These are phyloP conservation scores for Dactylella cylindrospora DNA, from an alignment of 2,329 filamentous ascomycete genomes.

Conservation along the genomic window DNA sequence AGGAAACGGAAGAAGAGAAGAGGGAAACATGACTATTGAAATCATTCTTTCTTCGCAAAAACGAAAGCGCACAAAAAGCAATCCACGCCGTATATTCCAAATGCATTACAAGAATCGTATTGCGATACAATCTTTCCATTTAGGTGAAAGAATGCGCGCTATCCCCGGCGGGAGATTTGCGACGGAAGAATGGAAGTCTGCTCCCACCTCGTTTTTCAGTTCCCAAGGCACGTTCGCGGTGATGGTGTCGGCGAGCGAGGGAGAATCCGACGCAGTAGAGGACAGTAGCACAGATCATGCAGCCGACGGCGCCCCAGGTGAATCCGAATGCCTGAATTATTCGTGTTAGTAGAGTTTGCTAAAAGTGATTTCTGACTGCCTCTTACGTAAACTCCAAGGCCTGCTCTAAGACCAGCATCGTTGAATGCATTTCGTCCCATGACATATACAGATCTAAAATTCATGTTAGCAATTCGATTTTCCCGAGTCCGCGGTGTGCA, in stretches of 20 bases:
- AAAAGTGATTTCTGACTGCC: not conserved
- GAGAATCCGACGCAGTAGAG: slow-evolving; percentile 64
- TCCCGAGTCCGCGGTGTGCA: not conserved
- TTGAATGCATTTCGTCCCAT: slow-evolving; percentile 68
- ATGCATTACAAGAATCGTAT: too few relatives aligned
- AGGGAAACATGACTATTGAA: too few relatives aligned
- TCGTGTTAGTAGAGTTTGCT: slow-evolving; percentile 3
- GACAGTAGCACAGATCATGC: slow-evolving; percentile 66
- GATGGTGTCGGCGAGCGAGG: slow-evolving; percentile 53
- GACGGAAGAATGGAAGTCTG: slow-evolving; percentile 33
- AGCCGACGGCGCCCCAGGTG: slow-evolving; percentile 70
- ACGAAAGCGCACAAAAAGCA: too few relatives aligned
- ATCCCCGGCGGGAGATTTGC: slow-evolving; percentile 24
- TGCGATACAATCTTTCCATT: too few relatives aligned
- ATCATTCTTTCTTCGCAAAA: too few relatives aligned
- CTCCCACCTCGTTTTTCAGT: slow-evolving; percentile 42
- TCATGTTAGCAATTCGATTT: slow-evolving; percentile 45
- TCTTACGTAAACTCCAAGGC: slow-evolving; percentile 58
- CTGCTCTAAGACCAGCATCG: slow-evolving; percentile 59
- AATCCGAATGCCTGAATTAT: slow-evolving; percentile 69
- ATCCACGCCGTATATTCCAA: too few relatives aligned
- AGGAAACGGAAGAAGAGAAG: too few relatives aligned
- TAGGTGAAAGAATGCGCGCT: slow-evolving; percentile 22
- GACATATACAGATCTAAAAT: slow-evolving; percentile 62
- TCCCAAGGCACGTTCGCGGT: slow-evolving; percentile 28